A percentile compares a stretch with the other conserved stretches of the same genome.
These are phyloP conservation scores for Mycocentrospora acerina DNA, from an alignment of 2,329 filamentous ascomycete genomes.

Conservation along the genomic window DNA sequence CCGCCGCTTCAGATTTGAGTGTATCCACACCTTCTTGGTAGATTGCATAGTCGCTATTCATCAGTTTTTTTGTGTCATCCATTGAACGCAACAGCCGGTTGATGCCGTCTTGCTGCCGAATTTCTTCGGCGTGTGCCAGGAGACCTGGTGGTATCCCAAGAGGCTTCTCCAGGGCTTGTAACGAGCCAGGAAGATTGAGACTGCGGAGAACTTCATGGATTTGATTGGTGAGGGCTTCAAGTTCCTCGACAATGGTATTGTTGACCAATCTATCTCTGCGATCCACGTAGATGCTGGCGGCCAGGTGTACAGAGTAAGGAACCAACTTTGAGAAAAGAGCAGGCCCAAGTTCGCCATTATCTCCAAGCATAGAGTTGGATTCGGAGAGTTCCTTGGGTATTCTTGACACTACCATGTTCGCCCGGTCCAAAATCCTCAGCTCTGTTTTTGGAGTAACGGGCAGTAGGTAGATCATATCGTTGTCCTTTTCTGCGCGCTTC, in stretches of 20 bases:
- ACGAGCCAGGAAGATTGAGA: constrained; percentile 83
- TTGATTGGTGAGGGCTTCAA: constrained; percentile 77
- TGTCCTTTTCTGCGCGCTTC: constrained; percentile 92
- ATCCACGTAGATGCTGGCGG: constrained; percentile 93
- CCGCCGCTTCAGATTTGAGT: constrained; percentile 75
- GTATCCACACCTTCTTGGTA: constrained; percentile 83
- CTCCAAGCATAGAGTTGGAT: constrained; percentile 77
- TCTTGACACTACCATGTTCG: constrained; percentile 80
- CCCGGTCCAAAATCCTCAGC: constrained; percentile 79
- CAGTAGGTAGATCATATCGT: constrained; percentile 91
- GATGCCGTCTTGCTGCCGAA: constrained; percentile 85
- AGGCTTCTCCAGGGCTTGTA: constrained; percentile 94
- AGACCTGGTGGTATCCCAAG: constrained; percentile 83
- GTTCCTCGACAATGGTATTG: constrained; percentile 78
- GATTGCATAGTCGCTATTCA: constrained; percentile 71
- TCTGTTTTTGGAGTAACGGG: constrained; percentile 86
- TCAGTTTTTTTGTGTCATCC: constrained; percentile 87
- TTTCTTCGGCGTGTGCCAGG: constrained; percentile 88
- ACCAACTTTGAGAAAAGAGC: constrained; percentile 89
- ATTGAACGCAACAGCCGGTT: constrained; percentile 76
- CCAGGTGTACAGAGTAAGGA: constrained; percentile 92
- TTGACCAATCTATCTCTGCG: constrained; percentile 88
- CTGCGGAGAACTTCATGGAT: constrained; percentile 78
- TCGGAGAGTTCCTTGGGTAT: constrained; percentile 80
- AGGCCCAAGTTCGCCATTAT: constrained; percentile 76